Conservation (phyloP, 352 stramenopile species). For the Phytophthora crassamura region DNA sequence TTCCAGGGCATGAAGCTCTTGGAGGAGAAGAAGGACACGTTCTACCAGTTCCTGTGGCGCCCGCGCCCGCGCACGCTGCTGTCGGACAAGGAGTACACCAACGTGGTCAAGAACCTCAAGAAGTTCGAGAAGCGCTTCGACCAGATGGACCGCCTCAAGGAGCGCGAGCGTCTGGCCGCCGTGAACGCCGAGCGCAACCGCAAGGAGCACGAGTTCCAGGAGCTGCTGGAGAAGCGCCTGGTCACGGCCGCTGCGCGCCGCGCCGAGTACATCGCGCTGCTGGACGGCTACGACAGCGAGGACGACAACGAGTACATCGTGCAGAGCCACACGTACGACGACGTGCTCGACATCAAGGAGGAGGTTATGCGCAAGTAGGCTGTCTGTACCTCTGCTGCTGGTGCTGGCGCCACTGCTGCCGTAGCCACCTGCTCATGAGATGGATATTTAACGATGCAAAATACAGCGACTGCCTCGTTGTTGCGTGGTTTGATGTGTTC, state of each 20-base stretch:
- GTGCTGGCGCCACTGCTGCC: no score
- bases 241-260: conserved; percentile 37
- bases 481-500: conserved; percentile 10
- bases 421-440: conserved; percentile 9
- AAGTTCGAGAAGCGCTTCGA: conserved; percentile 96
- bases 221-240: conserved; percentile 61
- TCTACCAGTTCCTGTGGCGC: conserved; percentile 95
- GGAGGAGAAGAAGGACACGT: conserved; percentile 97
- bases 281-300: conserved; percentile 84
- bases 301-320: conserved; percentile 88
- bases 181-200: conserved; percentile 78
- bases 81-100: conserved; percentile 92
- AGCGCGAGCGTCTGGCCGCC: conserved; percentile 72
- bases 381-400: no score
- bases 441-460: conserved; percentile 40
- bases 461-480: not conserved
- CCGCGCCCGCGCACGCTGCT: conserved; percentile 95
- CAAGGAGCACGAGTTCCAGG: conserved; percentile 73
- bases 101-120: conserved; percentile 97
- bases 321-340: conserved; percentile 76
- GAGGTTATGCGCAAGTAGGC: conserved; percentile 75
- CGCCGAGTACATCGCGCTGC: conserved; percentile 70
- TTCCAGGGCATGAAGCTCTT: conserved; percentile 97
- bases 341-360: conserved; percentile 72
- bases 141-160: conserved; percentile 87